Base-by-base conservation (phyloP, 1,284 basidiomycete species). In the Boletus putidus region DNA sequence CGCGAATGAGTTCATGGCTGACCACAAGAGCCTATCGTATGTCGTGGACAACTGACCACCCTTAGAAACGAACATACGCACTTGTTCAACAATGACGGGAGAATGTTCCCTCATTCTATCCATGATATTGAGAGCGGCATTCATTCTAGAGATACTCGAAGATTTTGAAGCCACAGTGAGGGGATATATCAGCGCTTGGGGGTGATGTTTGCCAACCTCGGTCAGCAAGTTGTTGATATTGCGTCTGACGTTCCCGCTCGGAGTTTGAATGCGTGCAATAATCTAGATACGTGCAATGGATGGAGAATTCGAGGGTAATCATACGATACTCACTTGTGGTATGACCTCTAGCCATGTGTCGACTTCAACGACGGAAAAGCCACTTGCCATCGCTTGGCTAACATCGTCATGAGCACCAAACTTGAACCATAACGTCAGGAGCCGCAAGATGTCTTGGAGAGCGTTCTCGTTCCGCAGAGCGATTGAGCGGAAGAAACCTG, bases 311-410 rank as follows among this genome's bases (percentile, higher is more conserved):
- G 45, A 25, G 31, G 33, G 21, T 42, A 31, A 37, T 23, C 21
- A 16, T 35, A 8, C 23, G 58, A 25, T 29, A 61, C 79, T 61
- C 71, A 92, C 93, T 82, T 96, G 96, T 42, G 97, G 97, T 61
- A 99, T 95, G 62, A 99, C 97, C 69, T 98, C 96, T 39, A 99
- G 82, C 97, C 97, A 99, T 0, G 96, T 98, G 70, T 99, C 96
- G 51, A 99, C 89, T 70, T 93, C 93, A 52, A 99, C 94, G 33
- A 86, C 89, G 2, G 86, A 85, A 75, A 98, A 95, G 1, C 96
- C 97, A 61, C 82, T 87, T 53, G 84, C 86, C 79, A 99, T 96
- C 0, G 95, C 93, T 67, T 92, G 83, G 69, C 90, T 93, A 62
- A 99, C 95, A 59, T 95, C 91, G 53, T 92, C 87, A 66, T 97